Evolutionary conservation across 148 eudicot species (phyloP).

Genomic region (Hydrangea macrophylla): DNA sequence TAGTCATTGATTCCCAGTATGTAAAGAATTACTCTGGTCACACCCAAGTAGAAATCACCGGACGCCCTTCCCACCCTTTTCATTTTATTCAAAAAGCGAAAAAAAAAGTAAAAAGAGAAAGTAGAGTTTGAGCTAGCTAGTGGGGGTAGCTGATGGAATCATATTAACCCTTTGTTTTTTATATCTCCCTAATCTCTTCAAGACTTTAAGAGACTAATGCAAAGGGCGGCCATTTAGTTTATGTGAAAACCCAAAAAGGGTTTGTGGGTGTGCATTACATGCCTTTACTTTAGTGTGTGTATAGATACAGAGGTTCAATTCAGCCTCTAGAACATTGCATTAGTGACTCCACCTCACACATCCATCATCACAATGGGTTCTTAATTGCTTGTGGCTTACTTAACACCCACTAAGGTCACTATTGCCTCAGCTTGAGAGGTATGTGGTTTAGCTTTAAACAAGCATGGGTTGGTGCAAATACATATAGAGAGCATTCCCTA

Average conservation of each 20-base stretch:
- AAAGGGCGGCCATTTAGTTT: background rate
- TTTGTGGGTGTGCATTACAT: background rate
- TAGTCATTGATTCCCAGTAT: too few relatives aligned
- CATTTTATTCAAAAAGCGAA: background rate
- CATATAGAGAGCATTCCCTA: too few relatives aligned
- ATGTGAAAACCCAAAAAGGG: background rate
- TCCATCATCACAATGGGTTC: slow-evolving; percentile 3
- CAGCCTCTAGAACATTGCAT: slow-evolving; percentile 10
- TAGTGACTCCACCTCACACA: slow-evolving; percentile 15
- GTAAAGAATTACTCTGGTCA: too few relatives aligned
- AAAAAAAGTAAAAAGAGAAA: background rate
- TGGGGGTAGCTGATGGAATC: background rate
- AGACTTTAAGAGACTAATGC: background rate
- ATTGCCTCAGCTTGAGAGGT: too few relatives aligned
- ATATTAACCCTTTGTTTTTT: too few relatives aligned
- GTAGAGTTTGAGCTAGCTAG: background rate
- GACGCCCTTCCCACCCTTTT: too few relatives aligned
- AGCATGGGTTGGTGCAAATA: too few relatives aligned
- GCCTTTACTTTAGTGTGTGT: too few relatives aligned
- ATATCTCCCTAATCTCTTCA: too few relatives aligned
- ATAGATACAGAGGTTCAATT: too few relatives aligned
- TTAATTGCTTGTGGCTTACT: slow-evolving; percentile 4
- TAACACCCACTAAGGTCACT: background rate
- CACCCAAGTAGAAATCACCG: too few relatives aligned
- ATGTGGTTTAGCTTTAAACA: background rate